A percentile compares a stretch with the other conserved stretches of the same genome.
These are phyloP conservation scores for Saposhnikovia divaricata DNA, from an alignment of 129 eudicot species.

Conservation along the genomic window DNA sequence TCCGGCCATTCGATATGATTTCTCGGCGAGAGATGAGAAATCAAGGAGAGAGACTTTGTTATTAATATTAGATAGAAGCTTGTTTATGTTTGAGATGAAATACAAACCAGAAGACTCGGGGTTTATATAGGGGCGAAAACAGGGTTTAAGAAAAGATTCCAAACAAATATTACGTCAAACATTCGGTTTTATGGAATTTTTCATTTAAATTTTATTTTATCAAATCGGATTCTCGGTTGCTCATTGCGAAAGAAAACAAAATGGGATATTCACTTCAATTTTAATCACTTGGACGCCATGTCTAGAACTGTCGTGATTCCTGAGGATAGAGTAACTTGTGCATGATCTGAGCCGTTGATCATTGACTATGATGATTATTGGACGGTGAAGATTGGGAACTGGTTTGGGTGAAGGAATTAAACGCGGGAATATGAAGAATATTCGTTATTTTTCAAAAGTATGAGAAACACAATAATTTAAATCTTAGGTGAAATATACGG, in stretches of 20 bases:
- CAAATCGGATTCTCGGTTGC: not conserved
- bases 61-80: not conserved
- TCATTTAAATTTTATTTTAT: too few species aligned
- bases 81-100: not conserved
- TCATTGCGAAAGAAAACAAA: too few species aligned
- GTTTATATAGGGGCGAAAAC: slow-evolving; percentile 31
- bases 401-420: not conserved
- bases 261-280: not conserved
- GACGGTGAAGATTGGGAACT: too few species aligned
- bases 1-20: slow-evolving; percentile 46
- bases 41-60: not conserved
- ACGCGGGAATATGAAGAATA: not conserved
- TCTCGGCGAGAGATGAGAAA: too few species aligned
- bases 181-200: not conserved
- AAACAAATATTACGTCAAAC: not conserved
- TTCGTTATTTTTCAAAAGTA: not conserved
- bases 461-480: too few species aligned
- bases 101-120: not conserved
- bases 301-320: not conserved
- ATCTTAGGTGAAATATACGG: not conserved
- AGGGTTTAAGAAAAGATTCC: not conserved
- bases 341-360: not conserved
- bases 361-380: not conserved
- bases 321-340: not conserved
- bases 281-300: not conserved